A percentile compares a stretch with the other conserved stretches of the same genome.
Conservation (phyloP, 1,139 yeast species). For the Candida dubliniensis region DNA sequence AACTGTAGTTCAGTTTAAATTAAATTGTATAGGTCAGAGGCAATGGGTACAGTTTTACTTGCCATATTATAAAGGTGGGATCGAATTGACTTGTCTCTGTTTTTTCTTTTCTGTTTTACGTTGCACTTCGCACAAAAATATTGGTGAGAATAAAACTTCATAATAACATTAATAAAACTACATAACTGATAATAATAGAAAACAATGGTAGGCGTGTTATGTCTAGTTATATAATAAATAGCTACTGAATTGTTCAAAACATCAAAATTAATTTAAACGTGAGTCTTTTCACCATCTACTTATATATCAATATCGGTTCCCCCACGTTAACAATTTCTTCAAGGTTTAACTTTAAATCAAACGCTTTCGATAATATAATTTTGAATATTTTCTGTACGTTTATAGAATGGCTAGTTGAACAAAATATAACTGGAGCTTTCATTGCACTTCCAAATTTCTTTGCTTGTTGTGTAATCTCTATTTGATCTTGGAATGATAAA, state of each 20-base stretch:
- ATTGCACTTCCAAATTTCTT: slow-evolving; percentile 86
- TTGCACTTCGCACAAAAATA: too few relatives aligned
- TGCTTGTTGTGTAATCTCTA: slow-evolving; percentile 82
- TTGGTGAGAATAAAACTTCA: too few relatives aligned
- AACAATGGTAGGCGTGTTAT: too few relatives aligned
- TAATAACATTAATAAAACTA: slow-evolving; percentile 1
- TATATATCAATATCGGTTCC: slow-evolving; percentile 84
- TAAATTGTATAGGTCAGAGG: not conserved
- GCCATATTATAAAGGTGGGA: not conserved
- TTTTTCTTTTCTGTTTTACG: not conserved
- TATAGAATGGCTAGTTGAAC: slow-evolving; percentile 90
- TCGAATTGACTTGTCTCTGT: not conserved
- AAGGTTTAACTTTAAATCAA: slow-evolving; percentile 78
- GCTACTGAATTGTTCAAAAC: not conserved
- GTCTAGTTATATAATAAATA: not conserved
- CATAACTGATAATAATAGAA: not conserved
- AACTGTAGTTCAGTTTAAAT: not conserved
- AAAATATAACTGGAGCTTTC: slow-evolving; percentile 87
- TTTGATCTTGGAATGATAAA: slow-evolving; percentile 77
- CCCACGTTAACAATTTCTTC: slow-evolving; percentile 85
- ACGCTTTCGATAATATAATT: slow-evolving; percentile 86
- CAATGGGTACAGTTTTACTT: not conserved
- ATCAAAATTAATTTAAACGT: too few relatives aligned
- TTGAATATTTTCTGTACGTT: slow-evolving; percentile 94
- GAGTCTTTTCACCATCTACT: slow-evolving; percentile 15